Evolutionary conservation across 768 basidiomycete species (phyloP).

Genomic region (Fomitopsis pulvina): DNA sequence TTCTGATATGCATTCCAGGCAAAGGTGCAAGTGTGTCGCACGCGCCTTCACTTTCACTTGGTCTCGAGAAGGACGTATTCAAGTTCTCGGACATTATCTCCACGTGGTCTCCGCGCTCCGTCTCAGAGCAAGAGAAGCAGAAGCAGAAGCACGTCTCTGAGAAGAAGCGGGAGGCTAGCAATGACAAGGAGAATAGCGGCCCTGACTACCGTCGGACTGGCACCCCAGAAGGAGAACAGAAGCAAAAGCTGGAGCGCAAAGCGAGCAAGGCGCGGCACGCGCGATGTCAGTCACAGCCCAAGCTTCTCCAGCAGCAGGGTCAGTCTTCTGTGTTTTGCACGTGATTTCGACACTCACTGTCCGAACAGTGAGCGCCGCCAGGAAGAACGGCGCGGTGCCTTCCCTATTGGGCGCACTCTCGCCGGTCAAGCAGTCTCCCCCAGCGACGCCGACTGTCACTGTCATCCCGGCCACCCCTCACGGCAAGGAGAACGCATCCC

Average conservation of each 20-base stretch:
- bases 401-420: conserved; percentile 17
- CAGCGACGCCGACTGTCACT: neutral
- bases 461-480: neutral
- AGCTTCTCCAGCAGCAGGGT: conserved; percentile 18
- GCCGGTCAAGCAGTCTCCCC: conserved; percentile 16
- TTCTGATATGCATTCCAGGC: conserved; percentile 17
- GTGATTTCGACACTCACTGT: neutral
- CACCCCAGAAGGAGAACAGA: neutral
- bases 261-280: conserved; percentile 8
- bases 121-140: conserved; percentile 14
- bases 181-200: conserved; percentile 5
- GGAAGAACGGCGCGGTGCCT: conserved; percentile 7
- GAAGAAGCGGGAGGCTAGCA: neutral
- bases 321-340: neutral
- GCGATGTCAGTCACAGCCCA: conserved; percentile 32
- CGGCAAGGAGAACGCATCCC: conserved; percentile 13
- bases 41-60: conserved; percentile 15
- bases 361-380: conserved; percentile 7
- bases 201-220: neutral
- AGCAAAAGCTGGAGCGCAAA: neutral
- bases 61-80: conserved; percentile 25
- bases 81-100: conserved; percentile 29
- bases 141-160: conserved; percentile 10
- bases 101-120: conserved; percentile 24
- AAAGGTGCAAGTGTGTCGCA: conserved; percentile 26